Evolutionary conservation across 2,329 filamentous ascomycete genomes (phyloP).

Genomic region (Calonectria leucothoes): DNA sequence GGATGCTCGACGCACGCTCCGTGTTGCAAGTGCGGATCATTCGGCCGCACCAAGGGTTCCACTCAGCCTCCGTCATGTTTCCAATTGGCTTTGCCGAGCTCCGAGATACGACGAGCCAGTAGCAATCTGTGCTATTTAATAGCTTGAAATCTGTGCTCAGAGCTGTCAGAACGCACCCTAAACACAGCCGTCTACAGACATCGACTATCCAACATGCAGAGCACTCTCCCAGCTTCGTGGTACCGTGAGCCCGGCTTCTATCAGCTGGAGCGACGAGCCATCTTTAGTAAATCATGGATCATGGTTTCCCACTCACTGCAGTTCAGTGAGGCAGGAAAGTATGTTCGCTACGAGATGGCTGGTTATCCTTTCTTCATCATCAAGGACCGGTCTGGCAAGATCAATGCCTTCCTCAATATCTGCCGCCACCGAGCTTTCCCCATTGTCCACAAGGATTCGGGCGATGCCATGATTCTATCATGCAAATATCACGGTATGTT

Average conservation of each 20-base stretch:
- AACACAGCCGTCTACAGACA: not conserved
- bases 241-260: slow-evolving; percentile 62
- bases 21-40: not conserved
- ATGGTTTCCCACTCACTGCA: slow-evolving; percentile 63
- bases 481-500: slow-evolving; percentile 68
- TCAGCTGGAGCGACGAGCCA: slow-evolving; percentile 64
- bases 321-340: slow-evolving; percentile 63
- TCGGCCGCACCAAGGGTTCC: not conserved
- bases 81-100: not conserved
- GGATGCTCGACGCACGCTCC: not conserved
- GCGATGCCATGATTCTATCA: slow-evolving; percentile 61
- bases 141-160: not conserved
- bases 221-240: slow-evolving; percentile 58
- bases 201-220: slow-evolving; percentile 9
- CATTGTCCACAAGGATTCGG: slow-evolving; percentile 61
- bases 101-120: not conserved
- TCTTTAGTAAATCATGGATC: slow-evolving; percentile 66
- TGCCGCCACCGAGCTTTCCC: slow-evolving; percentile 71
- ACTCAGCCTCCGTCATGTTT: not conserved
- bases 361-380: slow-evolving; percentile 67
- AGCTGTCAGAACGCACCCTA: not conserved
- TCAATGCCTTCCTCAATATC: slow-evolving; percentile 71
- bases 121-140: not conserved
- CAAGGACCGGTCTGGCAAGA: slow-evolving; percentile 59
- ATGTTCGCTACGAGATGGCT: slow-evolving; percentile 63